These are phyloP conservation scores for Balansia obtecta DNA, from an alignment of 2,329 filamentous ascomycete genomes.

Conservation along the genomic window DNA sequence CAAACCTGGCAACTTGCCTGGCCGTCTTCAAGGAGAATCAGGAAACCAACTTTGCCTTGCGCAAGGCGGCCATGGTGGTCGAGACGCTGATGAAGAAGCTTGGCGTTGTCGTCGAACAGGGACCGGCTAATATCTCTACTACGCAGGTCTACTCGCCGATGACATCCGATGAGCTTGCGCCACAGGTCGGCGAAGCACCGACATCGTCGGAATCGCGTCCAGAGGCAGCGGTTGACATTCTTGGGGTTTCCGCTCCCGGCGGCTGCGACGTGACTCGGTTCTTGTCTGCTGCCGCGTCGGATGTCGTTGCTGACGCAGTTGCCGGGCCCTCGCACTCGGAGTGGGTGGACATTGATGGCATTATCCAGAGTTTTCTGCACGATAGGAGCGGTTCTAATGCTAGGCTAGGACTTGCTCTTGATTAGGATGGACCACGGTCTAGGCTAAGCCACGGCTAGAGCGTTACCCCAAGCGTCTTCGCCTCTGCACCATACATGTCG, in stretches of 20 bases:
- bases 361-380: slow-evolving; percentile 23
- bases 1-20: slow-evolving; percentile 29
- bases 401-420: neutral
- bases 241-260: neutral
- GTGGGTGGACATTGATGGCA: slow-evolving; percentile 22
- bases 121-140: slow-evolving; percentile 5
- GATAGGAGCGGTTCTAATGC: slow-evolving; percentile 8
- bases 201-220: neutral
- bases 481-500: neutral
- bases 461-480: too few species aligned
- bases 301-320: neutral
- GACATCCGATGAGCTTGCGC: neutral
- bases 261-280: neutral
- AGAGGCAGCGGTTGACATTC: neutral
- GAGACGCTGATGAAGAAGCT: slow-evolving; percentile 29
- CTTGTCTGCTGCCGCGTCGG: neutral
- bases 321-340: slow-evolving; percentile 6
- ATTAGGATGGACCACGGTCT: neutral
- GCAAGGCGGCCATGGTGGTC: slow-evolving; percentile 27
- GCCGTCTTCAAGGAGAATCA: slow-evolving; percentile 35
- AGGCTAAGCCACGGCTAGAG: neutral
- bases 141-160: neutral
- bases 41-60: slow-evolving; percentile 36
- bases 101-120: slow-evolving; percentile 16
- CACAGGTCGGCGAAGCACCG: neutral